These are phyloP conservation scores for Syncephalastrum racemosum DNA, from an alignment of 371 early-diverging fungal genomes.

Conservation along the genomic window DNA sequence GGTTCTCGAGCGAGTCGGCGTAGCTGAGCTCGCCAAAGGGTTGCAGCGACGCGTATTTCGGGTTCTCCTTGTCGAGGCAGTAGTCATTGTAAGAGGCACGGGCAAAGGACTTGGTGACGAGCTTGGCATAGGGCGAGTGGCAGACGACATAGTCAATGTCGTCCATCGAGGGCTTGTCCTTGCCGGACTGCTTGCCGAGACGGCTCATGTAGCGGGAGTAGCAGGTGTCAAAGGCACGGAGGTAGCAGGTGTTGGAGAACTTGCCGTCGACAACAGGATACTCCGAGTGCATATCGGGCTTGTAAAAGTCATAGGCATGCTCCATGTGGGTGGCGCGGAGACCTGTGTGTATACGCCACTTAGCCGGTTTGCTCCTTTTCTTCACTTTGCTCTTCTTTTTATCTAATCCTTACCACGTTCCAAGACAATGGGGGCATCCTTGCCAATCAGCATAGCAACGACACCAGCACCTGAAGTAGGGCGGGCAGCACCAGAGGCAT, in stretches of 20 bases:
- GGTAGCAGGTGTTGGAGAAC: slow-evolving; percentile 90
- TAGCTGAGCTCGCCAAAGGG: slow-evolving; percentile 55
- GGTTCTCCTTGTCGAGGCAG: slow-evolving; percentile 71
- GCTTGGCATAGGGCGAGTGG: slow-evolving; percentile 97
- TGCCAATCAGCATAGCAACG: slow-evolving; percentile 93
- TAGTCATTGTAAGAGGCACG: slow-evolving; percentile 89
- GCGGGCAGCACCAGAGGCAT: slow-evolving; percentile 88
- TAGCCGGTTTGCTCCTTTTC: neutral
- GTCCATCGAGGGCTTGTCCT: slow-evolving; percentile 60
- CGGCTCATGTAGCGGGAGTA: slow-evolving; percentile 84
- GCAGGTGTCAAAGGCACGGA: slow-evolving; percentile 87
- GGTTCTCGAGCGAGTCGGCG: slow-evolving; percentile 81
- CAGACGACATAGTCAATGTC: slow-evolving; percentile 84
- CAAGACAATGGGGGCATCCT: slow-evolving; percentile 92
- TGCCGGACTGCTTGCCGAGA: slow-evolving; percentile 51
- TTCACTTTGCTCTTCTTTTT: neutral
- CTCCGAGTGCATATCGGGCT: slow-evolving; percentile 95
- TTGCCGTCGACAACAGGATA: slow-evolving; percentile 96
- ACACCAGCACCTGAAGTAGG: slow-evolving; percentile 97
- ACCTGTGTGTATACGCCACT: slow-evolving; percentile 39
- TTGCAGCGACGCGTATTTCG: slow-evolving; percentile 60
- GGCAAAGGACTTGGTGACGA: slow-evolving; percentile 93
- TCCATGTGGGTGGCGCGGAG: slow-evolving; percentile 93
- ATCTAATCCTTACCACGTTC: slow-evolving; percentile 61
- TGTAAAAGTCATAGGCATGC: slow-evolving; percentile 97